Conservation (phyloP, 371 early-diverging fungal genomes). For the Hamiltosporidium tvaerminnensis region DNA sequence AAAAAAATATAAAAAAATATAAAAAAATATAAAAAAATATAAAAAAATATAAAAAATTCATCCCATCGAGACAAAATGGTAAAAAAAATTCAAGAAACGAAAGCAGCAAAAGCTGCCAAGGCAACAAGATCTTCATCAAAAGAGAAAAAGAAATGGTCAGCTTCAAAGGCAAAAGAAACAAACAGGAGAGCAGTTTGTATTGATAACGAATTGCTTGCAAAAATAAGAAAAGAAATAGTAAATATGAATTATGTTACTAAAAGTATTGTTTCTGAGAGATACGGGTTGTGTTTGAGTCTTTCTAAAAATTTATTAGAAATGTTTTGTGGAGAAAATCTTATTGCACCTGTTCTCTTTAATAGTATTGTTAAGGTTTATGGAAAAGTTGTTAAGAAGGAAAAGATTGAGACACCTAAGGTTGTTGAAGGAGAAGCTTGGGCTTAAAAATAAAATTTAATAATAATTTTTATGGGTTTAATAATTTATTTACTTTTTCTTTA, state of each 20-base stretch:
- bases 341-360: neutral
- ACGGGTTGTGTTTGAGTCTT: slow-evolving; percentile 39
- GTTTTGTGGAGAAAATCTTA: slow-evolving; percentile 21
- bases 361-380: neutral
- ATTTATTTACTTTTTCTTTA: no score
- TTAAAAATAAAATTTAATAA: neutral
- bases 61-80: slow-evolving; percentile 10
- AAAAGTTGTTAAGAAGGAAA: no score
- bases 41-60: no score
- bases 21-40: no score
- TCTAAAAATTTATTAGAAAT: slow-evolving; percentile 34
- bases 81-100: slow-evolving; percentile 41
- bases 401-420: neutral
- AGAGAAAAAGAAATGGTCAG: slow-evolving; percentile 49
- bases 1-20: no score
- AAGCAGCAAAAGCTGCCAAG: slow-evolving; percentile 32
- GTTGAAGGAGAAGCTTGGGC: slow-evolving; percentile 3
- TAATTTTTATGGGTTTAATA: neutral
- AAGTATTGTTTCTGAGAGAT: slow-evolving; percentile 21
- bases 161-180: slow-evolving; percentile 33
- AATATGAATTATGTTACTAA: slow-evolving; percentile 33
- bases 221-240: slow-evolving; percentile 44
- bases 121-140: slow-evolving; percentile 31
- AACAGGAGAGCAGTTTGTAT: slow-evolving; percentile 24
- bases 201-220: slow-evolving; percentile 29